Base-by-base conservation (phyloP, 2,329 filamentous ascomycete species). In the Botrytis cinerea region DNA sequence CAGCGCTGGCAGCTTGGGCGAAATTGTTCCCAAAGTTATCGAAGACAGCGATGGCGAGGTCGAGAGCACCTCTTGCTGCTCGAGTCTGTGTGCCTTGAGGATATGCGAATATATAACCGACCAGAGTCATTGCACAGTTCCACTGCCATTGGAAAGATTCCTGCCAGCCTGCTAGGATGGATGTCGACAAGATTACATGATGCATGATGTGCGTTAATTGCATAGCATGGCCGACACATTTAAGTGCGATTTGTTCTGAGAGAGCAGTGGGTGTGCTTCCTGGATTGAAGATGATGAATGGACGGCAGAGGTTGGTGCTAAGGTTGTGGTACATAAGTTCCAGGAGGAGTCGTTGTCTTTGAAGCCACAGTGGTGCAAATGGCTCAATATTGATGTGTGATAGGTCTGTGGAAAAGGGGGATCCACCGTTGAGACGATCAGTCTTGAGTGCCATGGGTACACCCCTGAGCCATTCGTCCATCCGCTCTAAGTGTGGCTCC, bases 321-420 rank as follows among this genome's bases (percentile, higher is more conserved):
- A 84, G 75, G 43, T 82, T 81, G 73, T 85, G 84, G 68, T 85
- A 86, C 35, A 82, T 77, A 0, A 85, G 76, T 73, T 86, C 84
- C 1, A 86, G 79, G 8, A 83, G 77, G 0, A 86, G 75, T 2
- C 84, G 83, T 67, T 83, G 82, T 20, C 81, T 81, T 74, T 85
- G 84, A 4, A 85, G 77, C 84, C 84, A 85, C 2, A 81, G 73
- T 4, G 84, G 84, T 1, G 81, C 80, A 51, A 82, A 82, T 46
- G 75, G 76, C 70, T 83, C 80, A 4, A 82, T 73, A 12, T 80
- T 77, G 0, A 83, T 71, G 2, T 69, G 35, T 1, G 83, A 81
- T 10, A 78, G 76, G 62, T 85, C 83, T 0, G 81, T 82, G 1
- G 84, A 84, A 70, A 84, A 81, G 0, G 83, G 78, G 2, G 51